Conservation (phyloP, 2,329 filamentous ascomycete species). For the Aspergillus brunneoviolaceus region DNA sequence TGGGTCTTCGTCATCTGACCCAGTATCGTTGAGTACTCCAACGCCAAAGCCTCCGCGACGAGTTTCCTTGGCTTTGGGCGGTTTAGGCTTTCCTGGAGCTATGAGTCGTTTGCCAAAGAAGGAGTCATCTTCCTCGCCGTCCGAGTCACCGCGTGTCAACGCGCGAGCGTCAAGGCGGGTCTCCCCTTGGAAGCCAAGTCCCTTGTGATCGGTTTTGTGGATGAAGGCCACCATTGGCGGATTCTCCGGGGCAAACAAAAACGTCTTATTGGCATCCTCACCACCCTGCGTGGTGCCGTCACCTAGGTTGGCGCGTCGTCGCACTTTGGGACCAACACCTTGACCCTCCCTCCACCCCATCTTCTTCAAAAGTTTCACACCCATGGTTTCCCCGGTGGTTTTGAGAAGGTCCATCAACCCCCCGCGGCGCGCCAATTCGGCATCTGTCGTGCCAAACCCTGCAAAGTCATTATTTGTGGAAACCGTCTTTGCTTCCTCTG, state of each 20-base stretch:
- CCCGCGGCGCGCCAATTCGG: conserved; percentile 53
- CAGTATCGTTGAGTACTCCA: conserved; percentile 85
- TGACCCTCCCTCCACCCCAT: conserved; percentile 98
- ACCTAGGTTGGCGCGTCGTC: conserved; percentile 69
- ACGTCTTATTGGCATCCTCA: conserved; percentile 49
- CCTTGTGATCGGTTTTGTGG: conserved; percentile 48
- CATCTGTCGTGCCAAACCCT: conserved; percentile 67
- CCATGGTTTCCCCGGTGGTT: conserved; percentile 77
- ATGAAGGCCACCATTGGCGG: conserved; percentile 59
- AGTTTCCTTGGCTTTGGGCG: conserved; percentile 54
- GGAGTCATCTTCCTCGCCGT: conserved; percentile 33
- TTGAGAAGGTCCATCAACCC: conserved; percentile 71
- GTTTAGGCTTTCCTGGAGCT: conserved; percentile 37
- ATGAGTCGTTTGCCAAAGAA: conserved; percentile 39
- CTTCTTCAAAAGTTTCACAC: conserved; percentile 75
- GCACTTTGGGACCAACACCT: conserved; percentile 84
- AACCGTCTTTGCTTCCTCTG: conserved; percentile 72
- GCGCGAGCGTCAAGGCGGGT: conserved; percentile 30
- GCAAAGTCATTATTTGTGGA: conserved; percentile 73
- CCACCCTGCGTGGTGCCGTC: conserved; percentile 45
- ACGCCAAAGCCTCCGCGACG: conserved; percentile 74
- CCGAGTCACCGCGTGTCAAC: conserved; percentile 16
- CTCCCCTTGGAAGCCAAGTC: conserved; percentile 48
- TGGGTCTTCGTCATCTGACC: conserved; percentile 91
- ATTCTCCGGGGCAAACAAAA: conserved; percentile 85